Conservation (phyloP, 2,329 filamentous ascomycete genomes). For the Magnaporthales sp. region DNA sequence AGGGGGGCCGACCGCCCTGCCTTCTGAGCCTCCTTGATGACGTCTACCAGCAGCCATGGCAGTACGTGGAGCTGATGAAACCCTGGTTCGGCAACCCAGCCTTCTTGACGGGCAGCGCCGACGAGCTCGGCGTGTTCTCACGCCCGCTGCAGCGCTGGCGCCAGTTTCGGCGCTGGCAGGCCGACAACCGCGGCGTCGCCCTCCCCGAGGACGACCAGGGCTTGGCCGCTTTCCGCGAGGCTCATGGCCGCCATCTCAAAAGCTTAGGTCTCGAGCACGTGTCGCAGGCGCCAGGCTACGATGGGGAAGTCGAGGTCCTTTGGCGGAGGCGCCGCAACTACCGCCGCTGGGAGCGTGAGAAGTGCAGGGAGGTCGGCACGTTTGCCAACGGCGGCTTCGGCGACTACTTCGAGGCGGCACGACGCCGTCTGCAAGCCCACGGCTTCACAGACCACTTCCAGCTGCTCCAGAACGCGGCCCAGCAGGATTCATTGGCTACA, state of each 20-base stretch:
- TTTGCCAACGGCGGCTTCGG: conserved; percentile 1
- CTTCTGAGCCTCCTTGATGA: not conserved
- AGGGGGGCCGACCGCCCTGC: not conserved
- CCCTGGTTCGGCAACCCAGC: not conserved
- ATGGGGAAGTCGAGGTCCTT: not conserved
- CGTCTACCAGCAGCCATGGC: not conserved
- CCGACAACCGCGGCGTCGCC: not conserved
- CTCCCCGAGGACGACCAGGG: not conserved
- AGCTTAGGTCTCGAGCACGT: not conserved
- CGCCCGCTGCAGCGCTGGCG: not conserved
- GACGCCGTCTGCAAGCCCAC: not conserved
- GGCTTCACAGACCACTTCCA: not conserved
- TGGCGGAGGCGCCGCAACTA: not conserved
- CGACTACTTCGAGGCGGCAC: not conserved
- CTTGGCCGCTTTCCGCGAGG: not conserved
- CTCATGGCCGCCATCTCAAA: no score
- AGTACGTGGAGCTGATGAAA: not conserved
- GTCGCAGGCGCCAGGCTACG: no score
- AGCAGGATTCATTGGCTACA: not conserved
- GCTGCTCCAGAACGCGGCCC: not conserved
- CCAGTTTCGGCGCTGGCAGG: not conserved
- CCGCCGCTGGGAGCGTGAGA: not conserved
- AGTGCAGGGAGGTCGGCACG: not conserved
- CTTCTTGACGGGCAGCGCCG: not conserved
- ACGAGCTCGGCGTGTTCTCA: not conserved